Conservation (phyloP, 2,329 filamentous ascomycete genomes). For the Colletotrichum graminicola region DNA sequence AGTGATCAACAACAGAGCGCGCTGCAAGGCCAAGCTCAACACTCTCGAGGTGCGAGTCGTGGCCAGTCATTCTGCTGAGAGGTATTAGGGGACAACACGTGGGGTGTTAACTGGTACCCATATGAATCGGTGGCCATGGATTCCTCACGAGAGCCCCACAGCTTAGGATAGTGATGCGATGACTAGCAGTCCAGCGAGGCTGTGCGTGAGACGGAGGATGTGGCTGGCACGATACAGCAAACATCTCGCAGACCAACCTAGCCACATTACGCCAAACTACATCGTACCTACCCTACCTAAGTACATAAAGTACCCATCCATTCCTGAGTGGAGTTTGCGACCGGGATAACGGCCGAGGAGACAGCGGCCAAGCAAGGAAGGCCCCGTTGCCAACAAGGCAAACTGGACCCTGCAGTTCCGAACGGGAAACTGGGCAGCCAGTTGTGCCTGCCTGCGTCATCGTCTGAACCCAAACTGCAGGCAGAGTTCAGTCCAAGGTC, state of each 20-base stretch:
- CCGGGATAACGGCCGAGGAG: slow-evolving; percentile 7
- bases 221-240: not conserved
- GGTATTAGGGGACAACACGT: not conserved
- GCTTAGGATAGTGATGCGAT: not conserved
- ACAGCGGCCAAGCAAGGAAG: slow-evolving; percentile 35
- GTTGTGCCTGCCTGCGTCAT: slow-evolving; percentile 43
- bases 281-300: no score
- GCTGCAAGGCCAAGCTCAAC: not conserved
- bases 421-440: slow-evolving; percentile 41
- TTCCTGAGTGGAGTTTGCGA: slow-evolving; percentile 11
- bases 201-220: slow-evolving; percentile 2
- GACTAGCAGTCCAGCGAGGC: slow-evolving; percentile 9
- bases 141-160: not conserved
- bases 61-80: not conserved
- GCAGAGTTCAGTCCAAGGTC: slow-evolving; percentile 31
- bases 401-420: slow-evolving; percentile 30
- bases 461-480: slow-evolving; percentile 30
- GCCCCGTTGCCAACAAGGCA: slow-evolving; percentile 23
- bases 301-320: no score
- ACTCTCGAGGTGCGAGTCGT: not conserved
- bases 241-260: not conserved
- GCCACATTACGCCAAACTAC: slow-evolving; percentile 14
- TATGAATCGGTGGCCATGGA: not conserved
- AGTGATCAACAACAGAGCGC: not conserved
- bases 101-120: not conserved